phyloP scores from a whole-genome alignment of 192 early-diverging fungal genomes.

The Phlyctochytrium bullatum region DNA sequence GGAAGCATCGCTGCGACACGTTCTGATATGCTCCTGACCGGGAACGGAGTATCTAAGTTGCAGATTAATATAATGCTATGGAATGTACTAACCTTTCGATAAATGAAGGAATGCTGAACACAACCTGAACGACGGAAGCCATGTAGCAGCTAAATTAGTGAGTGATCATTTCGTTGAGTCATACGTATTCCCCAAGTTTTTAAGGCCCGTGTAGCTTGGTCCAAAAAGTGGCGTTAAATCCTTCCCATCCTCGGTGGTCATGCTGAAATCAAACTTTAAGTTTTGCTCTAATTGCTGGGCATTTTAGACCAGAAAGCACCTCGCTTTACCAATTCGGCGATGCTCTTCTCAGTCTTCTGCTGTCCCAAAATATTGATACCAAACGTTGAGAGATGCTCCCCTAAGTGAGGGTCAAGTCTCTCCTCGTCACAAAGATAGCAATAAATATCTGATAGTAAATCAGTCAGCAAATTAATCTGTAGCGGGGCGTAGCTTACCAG shows the following conservation, averaged over 20 bases:
- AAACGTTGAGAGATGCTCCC: conserved; percentile 75
- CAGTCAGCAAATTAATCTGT: conserved; percentile 1
- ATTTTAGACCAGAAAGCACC: conserved; percentile 12
- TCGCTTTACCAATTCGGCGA: conserved; percentile 90
- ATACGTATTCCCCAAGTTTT: conserved; percentile 92
- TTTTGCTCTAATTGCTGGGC: conserved; percentile 90
- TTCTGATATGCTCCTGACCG: conserved; percentile 47
- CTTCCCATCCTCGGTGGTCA: conserved; percentile 94
- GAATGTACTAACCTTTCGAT: conserved; percentile 57
- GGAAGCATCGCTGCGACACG: conserved; percentile 59
- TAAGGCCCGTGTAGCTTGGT: conserved; percentile 87
- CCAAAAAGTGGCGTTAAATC: conserved; percentile 79
- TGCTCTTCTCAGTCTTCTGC: conserved; percentile 87
- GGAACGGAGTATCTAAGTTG: conserved; percentile 18
- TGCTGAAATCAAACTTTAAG: conserved; percentile 94
- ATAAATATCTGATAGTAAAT: conserved; percentile 65
- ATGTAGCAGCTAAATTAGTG: conserved; percentile 83
- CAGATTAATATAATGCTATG: background rate
- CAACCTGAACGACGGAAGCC: conserved; percentile 89
- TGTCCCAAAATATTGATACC: conserved; percentile 83
- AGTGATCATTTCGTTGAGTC: background rate
- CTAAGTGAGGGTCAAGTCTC: conserved; percentile 73
- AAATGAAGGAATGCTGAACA: conserved; percentile 74
- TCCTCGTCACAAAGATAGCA: conserved; percentile 87
- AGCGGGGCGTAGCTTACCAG: conserved; percentile 51